Evolutionary conservation across 805 yeast species (phyloP).

Genomic region (Naumovozyma castellii): DNA sequence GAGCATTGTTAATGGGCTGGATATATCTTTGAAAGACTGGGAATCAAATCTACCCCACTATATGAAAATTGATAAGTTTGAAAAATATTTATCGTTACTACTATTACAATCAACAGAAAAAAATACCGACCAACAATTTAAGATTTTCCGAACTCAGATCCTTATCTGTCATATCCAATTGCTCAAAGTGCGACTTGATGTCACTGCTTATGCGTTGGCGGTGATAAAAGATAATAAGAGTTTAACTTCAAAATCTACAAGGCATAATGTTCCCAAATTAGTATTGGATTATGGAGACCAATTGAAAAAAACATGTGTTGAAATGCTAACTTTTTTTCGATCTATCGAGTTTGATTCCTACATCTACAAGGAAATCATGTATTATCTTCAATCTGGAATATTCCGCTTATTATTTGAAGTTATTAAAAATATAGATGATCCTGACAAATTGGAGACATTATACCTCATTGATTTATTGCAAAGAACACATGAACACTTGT

Average conservation of each 20-base stretch:
- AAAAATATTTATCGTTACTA: conserved; percentile 6
- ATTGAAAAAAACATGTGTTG: conserved; percentile 5
- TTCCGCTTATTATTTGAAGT: conserved; percentile 14
- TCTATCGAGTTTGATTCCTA: conserved; percentile 11
- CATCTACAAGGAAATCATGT: conserved; percentile 16
- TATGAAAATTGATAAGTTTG: conserved; percentile 8
- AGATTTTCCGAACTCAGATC: conserved; percentile 6
- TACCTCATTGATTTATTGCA: conserved; percentile 9
- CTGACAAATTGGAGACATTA: conserved; percentile 6
- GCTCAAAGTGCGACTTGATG: conserved; percentile 4
- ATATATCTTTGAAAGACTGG: conserved; percentile 7
- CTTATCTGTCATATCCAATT: conserved; percentile 8
- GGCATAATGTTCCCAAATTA: conserved; percentile 6
- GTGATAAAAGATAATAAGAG: conserved; percentile 12
- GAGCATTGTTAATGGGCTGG: conserved; percentile 4
- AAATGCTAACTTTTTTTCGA: conserved; percentile 11
- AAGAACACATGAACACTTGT: conserved; percentile 9
- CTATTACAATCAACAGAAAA: conserved; percentile 2
- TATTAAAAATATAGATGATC: conserved; percentile 14
- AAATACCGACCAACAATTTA: conserved; percentile 5
- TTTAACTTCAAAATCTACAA: neutral
- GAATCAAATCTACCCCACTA: conserved; percentile 7
- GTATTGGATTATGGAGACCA: conserved; percentile 5
- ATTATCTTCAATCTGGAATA: conserved; percentile 18
- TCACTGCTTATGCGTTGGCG: conserved; percentile 9